These are phyloP conservation scores for Blepharisma stoltei DNA, from an alignment of 73 alveolate species.

Conservation along the genomic window DNA sequence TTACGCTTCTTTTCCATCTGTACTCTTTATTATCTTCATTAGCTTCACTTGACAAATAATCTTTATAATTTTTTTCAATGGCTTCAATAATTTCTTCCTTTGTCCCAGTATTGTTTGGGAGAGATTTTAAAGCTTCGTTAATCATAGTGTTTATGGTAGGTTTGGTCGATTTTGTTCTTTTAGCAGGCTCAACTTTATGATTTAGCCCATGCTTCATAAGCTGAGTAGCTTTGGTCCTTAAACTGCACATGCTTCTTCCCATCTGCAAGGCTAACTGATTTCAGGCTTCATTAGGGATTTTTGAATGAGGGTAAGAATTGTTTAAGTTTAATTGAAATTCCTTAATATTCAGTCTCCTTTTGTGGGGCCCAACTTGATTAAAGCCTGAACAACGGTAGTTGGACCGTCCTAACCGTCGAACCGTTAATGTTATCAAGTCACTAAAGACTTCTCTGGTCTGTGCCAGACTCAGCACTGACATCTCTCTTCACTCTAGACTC, in stretches of 20 bases:
- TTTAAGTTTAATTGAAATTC: too few relatives aligned
- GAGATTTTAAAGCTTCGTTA: background rate
- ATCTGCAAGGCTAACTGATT: background rate
- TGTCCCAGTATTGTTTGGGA: background rate
- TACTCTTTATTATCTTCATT: background rate
- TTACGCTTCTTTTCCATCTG: slow-evolving; percentile 16
- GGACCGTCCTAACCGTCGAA: too few relatives aligned
- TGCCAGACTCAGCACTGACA: too few relatives aligned
- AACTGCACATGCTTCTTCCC: background rate
- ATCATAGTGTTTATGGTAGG: slow-evolving; percentile 24
- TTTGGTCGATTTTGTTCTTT: background rate
- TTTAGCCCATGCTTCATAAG: too few relatives aligned
- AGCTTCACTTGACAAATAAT: too few relatives aligned
- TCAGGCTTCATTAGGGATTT: background rate
- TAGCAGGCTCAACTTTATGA: background rate
- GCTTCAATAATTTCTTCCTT: background rate
- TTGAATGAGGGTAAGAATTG: background rate
- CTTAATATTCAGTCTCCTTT: too few relatives aligned
- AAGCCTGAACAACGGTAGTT: too few relatives aligned
- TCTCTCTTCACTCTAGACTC: too few relatives aligned
- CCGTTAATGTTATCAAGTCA: too few relatives aligned
- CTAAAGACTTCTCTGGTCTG: too few relatives aligned
- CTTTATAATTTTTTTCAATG: background rate
- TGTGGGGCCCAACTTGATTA: too few relatives aligned
- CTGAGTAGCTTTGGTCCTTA: slow-evolving; percentile 13